Conservation (phyloP, 768 basidiomycete genomes). For the Suillus hirtellus region DNA sequence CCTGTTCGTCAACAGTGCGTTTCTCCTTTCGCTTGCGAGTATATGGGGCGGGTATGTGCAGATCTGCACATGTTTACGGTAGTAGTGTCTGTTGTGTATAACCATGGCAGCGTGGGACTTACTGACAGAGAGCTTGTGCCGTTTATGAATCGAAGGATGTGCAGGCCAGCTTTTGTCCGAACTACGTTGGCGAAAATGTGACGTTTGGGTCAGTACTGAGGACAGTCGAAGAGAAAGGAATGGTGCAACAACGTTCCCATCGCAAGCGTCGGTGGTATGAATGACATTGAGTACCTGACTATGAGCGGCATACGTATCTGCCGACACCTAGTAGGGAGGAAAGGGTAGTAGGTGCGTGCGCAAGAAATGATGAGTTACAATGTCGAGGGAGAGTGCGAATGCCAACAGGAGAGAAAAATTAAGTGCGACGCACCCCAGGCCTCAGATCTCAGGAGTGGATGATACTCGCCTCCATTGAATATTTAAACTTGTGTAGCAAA, state of each 20-base stretch:
- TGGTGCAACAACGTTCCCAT: background rate
- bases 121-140: background rate
- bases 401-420: background rate
- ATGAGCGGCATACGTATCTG: background rate
- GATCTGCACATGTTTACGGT: background rate
- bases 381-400: background rate
- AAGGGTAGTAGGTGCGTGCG: too few species aligned
- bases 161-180: background rate
- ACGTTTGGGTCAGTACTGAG: background rate
- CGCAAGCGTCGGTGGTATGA: background rate
- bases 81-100: background rate
- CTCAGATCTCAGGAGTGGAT: background rate
- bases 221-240: background rate
- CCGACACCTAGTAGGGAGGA: background rate
- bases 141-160: background rate
- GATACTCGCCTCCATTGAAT: background rate
- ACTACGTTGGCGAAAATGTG: background rate
- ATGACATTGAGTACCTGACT: background rate
- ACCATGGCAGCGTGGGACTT: background rate
- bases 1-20: background rate
- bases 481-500: background rate
- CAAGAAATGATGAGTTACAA: too few species aligned
- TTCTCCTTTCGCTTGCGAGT: background rate
- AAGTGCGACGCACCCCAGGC: background rate
- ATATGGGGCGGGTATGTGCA: background rate